Base-by-base conservation (phyloP, 768 basidiomycete species). In the Lentinus tigrinus region DNA sequence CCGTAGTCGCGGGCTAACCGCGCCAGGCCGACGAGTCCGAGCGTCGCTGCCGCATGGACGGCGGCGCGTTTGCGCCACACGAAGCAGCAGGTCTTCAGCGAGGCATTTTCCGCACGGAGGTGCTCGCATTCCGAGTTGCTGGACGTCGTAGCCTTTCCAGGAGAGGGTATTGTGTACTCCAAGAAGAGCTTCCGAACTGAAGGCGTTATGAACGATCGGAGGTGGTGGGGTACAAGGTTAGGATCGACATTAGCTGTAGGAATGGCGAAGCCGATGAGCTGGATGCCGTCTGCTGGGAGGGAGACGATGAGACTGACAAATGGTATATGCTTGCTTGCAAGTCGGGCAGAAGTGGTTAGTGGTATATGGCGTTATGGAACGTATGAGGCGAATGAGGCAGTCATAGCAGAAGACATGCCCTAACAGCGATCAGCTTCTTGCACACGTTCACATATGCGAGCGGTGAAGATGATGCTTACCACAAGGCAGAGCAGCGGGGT, bases 401-500 rank as follows among this genome's bases (percentile, higher is more conserved):
- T 78, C 75, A 53, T 78, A 75, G 69, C 87, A 88, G 67, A 86
- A 87, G 39, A 88, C 73, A 63, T 89, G 87, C 14, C 87, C 87
- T 88, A n/a, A n/a, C n/a, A n/a, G 28, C 28, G 40, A 16, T 36
- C 0, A 19, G 4, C 1, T 31, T 11, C 6, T 6, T 31, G 31
- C 6, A 10, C 28, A 31, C 28, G 28, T n/a, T n/a, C n/a, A n/a
- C n/a, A n/a, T n/a, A 51, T 56, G 13, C 38, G 60, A 21, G 23
- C 21, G 16, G 14, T 27, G 5, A 26, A 24, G 58, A 40, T 28
- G 28, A 46, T 50, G 53, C 16, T 28, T 17, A 88, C 87, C 87
- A 68, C 87, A 89, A 39, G 87, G 85, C 0, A 86, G 64, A 11
- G 79, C 80, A 3, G 85, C 82, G 1, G 87, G 87, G 28, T 69